Evolutionary conservation across 2,329 filamentous ascomycete genomes (phyloP).

Genomic region (Pseudogymnoascus sp.): DNA sequence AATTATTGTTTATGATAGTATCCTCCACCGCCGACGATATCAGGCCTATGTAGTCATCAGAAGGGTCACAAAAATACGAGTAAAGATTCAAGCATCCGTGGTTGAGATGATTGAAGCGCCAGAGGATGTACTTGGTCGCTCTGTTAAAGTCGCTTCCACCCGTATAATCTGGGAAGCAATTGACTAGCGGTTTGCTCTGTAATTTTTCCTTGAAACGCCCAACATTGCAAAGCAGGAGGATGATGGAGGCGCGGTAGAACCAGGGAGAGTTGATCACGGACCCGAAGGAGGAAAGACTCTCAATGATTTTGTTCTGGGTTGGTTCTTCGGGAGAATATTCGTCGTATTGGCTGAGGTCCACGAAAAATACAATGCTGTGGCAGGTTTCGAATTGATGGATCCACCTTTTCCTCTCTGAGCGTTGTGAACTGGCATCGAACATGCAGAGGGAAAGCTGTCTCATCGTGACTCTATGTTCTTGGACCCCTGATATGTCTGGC

Average conservation of each 20-base stretch:
- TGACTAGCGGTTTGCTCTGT: neutral
- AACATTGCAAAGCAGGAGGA: neutral
- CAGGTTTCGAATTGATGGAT: neutral
- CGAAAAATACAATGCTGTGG: neutral
- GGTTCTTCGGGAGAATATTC: neutral
- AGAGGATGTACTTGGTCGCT: neutral
- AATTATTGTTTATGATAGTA: neutral
- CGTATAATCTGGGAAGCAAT: neutral
- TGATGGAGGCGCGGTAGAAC: neutral
- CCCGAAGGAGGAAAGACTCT: neutral
- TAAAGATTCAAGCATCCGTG: neutral
- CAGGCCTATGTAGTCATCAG: neutral
- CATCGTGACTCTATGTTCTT: neutral
- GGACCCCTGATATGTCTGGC: neutral
- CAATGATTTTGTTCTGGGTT: neutral
- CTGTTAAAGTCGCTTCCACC: neutral
- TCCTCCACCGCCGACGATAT: neutral
- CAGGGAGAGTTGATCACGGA: neutral
- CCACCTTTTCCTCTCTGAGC: neutral
- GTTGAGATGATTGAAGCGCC: neutral
- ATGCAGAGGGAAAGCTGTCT: neutral
- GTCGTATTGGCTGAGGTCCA: neutral
- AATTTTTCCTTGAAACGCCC: neutral
- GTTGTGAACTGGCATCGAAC: neutral
- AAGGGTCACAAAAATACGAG: neutral